Conservation (phyloP, 164 flowering plant genomes). For the Malania oleifera region DNA sequence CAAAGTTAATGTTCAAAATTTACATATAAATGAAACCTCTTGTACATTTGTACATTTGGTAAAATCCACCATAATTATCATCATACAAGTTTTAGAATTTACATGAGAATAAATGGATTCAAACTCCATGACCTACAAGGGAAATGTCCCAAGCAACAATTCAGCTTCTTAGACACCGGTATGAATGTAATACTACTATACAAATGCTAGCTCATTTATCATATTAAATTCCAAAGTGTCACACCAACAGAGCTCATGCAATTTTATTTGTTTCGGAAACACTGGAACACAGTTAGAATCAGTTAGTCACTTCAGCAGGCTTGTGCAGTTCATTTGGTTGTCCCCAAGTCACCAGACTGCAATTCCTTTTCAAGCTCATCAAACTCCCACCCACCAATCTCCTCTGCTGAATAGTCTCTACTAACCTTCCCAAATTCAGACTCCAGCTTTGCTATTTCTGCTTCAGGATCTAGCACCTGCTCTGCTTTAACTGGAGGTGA, state of each 20-base stretch:
- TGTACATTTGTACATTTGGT: slow-evolving; percentile 3
- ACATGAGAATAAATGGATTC: slow-evolving; percentile 27
- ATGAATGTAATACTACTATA: slow-evolving; percentile 3
- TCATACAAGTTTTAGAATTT: slow-evolving; percentile 13
- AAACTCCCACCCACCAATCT: slow-evolving; percentile 89
- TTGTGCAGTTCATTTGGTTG: slow-evolving; percentile 28
- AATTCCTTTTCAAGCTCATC: slow-evolving; percentile 91
- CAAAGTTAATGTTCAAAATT: slow-evolving; percentile 1
- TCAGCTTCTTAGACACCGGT: slow-evolving; percentile 15
- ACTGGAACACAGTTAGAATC: too few species aligned
- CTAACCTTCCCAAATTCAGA: slow-evolving; percentile 79
- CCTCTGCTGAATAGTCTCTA: slow-evolving; percentile 67
- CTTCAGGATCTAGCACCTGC: slow-evolving; percentile 58
- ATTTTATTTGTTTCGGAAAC: too few species aligned
- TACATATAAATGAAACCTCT: neutral
- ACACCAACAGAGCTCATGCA: neutral
- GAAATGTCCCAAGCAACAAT: slow-evolving; percentile 6
- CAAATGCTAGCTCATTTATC: slow-evolving; percentile 5
- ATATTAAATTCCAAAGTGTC: slow-evolving; percentile 1
- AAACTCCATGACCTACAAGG: neutral
- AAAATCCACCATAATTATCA: slow-evolving; percentile 1
- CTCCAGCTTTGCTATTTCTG: slow-evolving; percentile 84
- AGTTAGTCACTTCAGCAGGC: too few species aligned
- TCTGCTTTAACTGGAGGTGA: slow-evolving; percentile 24
- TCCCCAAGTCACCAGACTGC: slow-evolving; percentile 36